Evolutionary conservation across 139 green algal genomes (phyloP).

Genomic region (Haematococcus sp.): DNA sequence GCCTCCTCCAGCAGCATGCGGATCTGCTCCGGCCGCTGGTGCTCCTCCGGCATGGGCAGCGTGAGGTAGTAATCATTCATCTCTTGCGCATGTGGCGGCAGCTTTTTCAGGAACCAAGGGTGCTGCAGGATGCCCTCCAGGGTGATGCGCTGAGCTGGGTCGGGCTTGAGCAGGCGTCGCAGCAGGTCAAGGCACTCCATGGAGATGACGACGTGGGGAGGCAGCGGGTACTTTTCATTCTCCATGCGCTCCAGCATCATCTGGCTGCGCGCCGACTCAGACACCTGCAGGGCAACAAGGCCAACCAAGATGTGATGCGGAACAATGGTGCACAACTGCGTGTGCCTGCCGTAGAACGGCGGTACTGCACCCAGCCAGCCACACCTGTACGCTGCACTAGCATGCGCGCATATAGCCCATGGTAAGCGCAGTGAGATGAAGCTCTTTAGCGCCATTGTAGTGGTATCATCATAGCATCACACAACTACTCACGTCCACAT

Average conservation of each 20-base stretch:
- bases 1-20: conserved; percentile 6
- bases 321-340: background rate
- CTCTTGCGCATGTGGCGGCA: conserved; percentile 48
- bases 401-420: too few species aligned
- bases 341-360: too few species aligned
- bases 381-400: too few species aligned
- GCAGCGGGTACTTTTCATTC: conserved; percentile 54
- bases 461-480: too few species aligned
- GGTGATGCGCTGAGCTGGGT: conserved; percentile 41
- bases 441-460: too few species aligned
- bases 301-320: background rate
- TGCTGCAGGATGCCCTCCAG: conserved; percentile 74
- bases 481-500: background rate
- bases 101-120: conserved; percentile 77
- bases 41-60: conserved; percentile 36
- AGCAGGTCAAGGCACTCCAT: conserved; percentile 35
- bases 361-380: too few species aligned
- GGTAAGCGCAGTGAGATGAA: too few species aligned
- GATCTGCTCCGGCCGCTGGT: conserved; percentile 42
- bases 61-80: conserved; percentile 50
- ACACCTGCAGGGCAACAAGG: background rate
- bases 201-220: conserved; percentile 37
- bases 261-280: conserved; percentile 2
- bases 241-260: conserved; percentile 78
- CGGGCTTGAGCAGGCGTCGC: conserved; percentile 29